These are phyloP conservation scores for Chiua virens DNA, from an alignment of 768 basidiomycete genomes.

Conservation along the genomic window DNA sequence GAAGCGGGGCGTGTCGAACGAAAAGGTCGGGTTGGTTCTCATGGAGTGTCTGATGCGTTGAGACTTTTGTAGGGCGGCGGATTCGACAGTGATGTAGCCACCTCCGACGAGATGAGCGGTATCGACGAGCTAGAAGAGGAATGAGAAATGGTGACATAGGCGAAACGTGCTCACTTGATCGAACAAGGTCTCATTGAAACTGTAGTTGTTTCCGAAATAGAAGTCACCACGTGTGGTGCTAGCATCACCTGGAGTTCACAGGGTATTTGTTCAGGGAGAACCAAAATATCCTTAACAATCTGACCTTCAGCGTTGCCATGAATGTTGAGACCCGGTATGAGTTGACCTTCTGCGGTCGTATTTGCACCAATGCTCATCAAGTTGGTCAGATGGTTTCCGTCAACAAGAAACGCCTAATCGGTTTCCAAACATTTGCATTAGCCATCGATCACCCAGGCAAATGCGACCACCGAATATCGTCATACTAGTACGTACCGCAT, in stretches of 20 bases:
- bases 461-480: neutral
- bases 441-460: neutral
- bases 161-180: conserved; percentile 3
- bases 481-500: conserved; percentile 17
- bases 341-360: conserved; percentile 7
- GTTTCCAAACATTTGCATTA: neutral
- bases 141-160: neutral
- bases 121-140: conserved; percentile 7
- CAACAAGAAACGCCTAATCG: conserved; percentile 23
- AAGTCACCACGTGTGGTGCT: conserved; percentile 25
- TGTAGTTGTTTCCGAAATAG: conserved; percentile 26
- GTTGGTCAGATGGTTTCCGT: conserved; percentile 27
- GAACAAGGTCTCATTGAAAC: conserved; percentile 28
- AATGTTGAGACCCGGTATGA: conserved; percentile 19
- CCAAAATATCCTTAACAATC: no score
- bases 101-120: conserved; percentile 19
- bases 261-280: neutral
- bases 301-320: conserved; percentile 27
- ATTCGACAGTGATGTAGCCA: conserved; percentile 23
- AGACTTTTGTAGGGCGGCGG: conserved; percentile 19
- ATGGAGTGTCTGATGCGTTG: conserved; percentile 27
- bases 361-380: conserved; percentile 28
- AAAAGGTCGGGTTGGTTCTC: conserved; percentile 22
- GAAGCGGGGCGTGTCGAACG: conserved; percentile 21
- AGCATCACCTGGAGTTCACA: conserved; percentile 16